These are phyloP conservation scores for Thymus quinquecostatus DNA, from an alignment of 257 asterid genomes.

Conservation along the genomic window DNA sequence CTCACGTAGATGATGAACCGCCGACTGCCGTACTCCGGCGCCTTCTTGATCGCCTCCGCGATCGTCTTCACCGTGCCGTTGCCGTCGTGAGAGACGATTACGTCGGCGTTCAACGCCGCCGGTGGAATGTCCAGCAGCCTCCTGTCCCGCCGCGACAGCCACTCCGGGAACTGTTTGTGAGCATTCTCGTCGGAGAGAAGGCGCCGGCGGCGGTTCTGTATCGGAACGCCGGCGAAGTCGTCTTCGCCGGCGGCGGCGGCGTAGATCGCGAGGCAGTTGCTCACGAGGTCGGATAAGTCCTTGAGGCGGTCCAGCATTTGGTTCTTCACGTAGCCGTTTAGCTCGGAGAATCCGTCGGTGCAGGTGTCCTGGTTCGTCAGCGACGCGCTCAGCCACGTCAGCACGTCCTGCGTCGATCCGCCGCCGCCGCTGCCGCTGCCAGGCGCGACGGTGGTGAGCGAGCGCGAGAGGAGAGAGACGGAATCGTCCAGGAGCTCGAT, in stretches of 20 bases:
- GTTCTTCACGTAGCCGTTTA: conserved; percentile 59
- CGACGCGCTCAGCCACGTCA: conserved; percentile 96
- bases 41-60: conserved; percentile 86
- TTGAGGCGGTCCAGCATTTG: conserved; percentile 57
- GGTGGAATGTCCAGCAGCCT: conserved; percentile 57
- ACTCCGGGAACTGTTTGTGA: conserved; percentile 60
- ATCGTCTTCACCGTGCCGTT: conserved; percentile 83
- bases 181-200: conserved; percentile 33
- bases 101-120: conserved; percentile 59
- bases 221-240: conserved; percentile 79
- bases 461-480: conserved; percentile 64
- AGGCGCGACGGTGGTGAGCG: conserved; percentile 56
- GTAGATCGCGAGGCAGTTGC: conserved; percentile 89
- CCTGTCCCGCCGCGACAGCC: conserved; percentile 74
- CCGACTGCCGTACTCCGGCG: conserved; percentile 64
- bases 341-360: conserved; percentile 65
- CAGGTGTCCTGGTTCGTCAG: conserved; percentile 95
- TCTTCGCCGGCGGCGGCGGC: conserved; percentile 53
- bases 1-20: conserved; percentile 87
- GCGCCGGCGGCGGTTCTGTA: conserved; percentile 60
- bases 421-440: conserved; percentile 41
- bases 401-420: conserved; percentile 63
- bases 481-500: conserved; percentile 84
- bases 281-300: conserved; percentile 78
- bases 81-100: conserved; percentile 73